Percentiles rank a stretch among this genome's conserved stretches.
Evolutionary conservation across 2,329 filamentous ascomycete genomes (phyloP).

Genomic region (Xylaria arbuscula): DNA sequence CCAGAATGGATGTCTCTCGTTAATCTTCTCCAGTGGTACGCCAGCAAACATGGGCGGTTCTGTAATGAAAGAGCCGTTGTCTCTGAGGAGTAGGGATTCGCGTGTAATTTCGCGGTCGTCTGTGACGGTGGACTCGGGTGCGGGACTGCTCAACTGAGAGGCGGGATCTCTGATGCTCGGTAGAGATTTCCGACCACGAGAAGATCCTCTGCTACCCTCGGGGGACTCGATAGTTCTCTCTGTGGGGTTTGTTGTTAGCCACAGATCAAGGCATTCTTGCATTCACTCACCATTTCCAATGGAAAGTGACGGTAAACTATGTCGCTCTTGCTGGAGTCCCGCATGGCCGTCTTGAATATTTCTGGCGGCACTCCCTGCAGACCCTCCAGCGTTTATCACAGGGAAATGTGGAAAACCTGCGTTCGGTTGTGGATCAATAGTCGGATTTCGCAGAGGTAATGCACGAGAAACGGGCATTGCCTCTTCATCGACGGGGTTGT

Average conservation of each 20-base stretch:
- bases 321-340: slow-evolving; percentile 48
- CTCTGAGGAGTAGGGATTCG: slow-evolving; percentile 57
- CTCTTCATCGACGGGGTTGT: slow-evolving; percentile 49
- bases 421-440: slow-evolving; percentile 33
- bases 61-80: slow-evolving; percentile 63
- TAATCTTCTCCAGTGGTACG: slow-evolving; percentile 64
- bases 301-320: slow-evolving; percentile 47
- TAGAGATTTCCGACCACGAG: slow-evolving; percentile 48
- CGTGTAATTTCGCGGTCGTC: slow-evolving; percentile 57
- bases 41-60: slow-evolving; percentile 64
- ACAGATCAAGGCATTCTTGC: slow-evolving; percentile 2
- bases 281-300: slow-evolving; percentile 39
- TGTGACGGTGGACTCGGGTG: slow-evolving; percentile 28
- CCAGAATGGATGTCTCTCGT: slow-evolving; percentile 65
- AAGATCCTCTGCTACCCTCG: slow-evolving; percentile 45
- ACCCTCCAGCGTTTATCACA: slow-evolving; percentile 30
- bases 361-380: slow-evolving; percentile 21
- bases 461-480: slow-evolving; percentile 40
- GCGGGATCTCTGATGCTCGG: slow-evolving; percentile 46
- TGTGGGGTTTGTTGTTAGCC: slow-evolving; percentile 37
- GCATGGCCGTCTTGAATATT: slow-evolving; percentile 40
- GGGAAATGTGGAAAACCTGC: slow-evolving; percentile 34
- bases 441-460: slow-evolving; percentile 42
- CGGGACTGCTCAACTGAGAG: slow-evolving; percentile 42
- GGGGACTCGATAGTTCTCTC: slow-evolving; percentile 38